Base-by-base conservation (phyloP, 2,329 filamentous ascomycete species). In the Epichloe aotearoae region DNA sequence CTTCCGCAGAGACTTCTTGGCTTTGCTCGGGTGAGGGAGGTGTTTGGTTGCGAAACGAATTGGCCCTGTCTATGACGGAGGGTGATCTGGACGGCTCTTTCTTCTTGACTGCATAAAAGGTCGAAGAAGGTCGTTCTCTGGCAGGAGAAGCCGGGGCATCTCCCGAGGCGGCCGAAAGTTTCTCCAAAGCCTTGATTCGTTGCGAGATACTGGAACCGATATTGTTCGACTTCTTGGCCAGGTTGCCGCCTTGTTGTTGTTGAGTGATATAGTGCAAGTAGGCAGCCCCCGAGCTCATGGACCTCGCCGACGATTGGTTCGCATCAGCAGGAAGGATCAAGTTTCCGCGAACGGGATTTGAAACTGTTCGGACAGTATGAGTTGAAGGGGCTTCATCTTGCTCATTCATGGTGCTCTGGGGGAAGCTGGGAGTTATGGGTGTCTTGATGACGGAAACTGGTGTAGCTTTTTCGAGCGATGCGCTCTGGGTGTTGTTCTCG, bases 131-230 rank as follows among this genome's bases (percentile, higher is more conserved):
- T 15, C 71, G 64, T 36, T 72, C 71, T 30, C 63, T 58, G 48
- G 46, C 50, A 2, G 57, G 50, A 3, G 55, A 37, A 10, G 56
- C 52, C 38, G 56, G 57, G 4, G 56, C 36, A 3, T 67, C 66
- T 4, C 54, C 59, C 10, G 58, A 54, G 51, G 62, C 55, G 10
- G 74, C 68, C 53, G 83, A 76, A 57, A 93, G 76, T 65, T 88
- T 90, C 63, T 95, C 87, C 49, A 98, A 73, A 6, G 90, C 89
- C 66, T 95, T 94, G 65, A 97, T 97, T 41, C 93, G 84, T 64
- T 91, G 88, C 3, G 91, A 94, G 54, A 98, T 96, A 58, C 88
- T 89, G 8, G 86, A 89, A 7, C 88, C 90, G 23, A 97, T 79
- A 60, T 87, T 93, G 37, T 46, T 50, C 56, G 83, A 76, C 64